These are phyloP conservation scores for Yamadazyma membranifaciens DNA, from an alignment of 1,139 yeast genomes.

Conservation along the genomic window DNA sequence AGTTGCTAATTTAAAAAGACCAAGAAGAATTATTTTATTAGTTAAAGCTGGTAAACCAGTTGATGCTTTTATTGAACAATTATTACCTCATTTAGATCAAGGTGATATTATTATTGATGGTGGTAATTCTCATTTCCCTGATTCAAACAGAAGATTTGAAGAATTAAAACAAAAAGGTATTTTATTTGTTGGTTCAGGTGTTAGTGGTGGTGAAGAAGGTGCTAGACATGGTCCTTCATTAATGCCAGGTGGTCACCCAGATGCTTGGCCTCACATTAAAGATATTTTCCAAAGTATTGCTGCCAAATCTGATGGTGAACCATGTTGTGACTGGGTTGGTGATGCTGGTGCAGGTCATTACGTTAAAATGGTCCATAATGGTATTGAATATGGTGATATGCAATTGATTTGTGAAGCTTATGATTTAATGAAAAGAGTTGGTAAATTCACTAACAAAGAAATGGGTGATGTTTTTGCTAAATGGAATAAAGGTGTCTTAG, in stretches of 20 bases:
- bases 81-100: slow-evolving; percentile 87
- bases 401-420: slow-evolving; percentile 98
- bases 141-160: slow-evolving; percentile 92
- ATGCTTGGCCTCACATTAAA: slow-evolving; percentile 99
- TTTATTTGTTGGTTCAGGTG: slow-evolving; percentile 97
- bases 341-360: slow-evolving; percentile 99
- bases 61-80: slow-evolving; percentile 84
- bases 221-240: slow-evolving; percentile 98
- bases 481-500: slow-evolving; percentile 98
- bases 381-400: slow-evolving; percentile 99
- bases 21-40: slow-evolving; percentile 90
- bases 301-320: slow-evolving; percentile 97
- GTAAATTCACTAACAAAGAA: slow-evolving; percentile 87
- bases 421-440: slow-evolving; percentile 92
- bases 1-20: slow-evolving; percentile 87
- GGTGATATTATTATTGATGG: slow-evolving; percentile 99
- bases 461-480: slow-evolving; percentile 87
- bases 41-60: slow-evolving; percentile 98
- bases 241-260: slow-evolving; percentile 99
- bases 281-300: slow-evolving; percentile 93
- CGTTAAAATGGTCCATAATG: slow-evolving; percentile 99
- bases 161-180: slow-evolving; percentile 87
- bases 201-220: slow-evolving; percentile 99
- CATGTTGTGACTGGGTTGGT: slow-evolving; percentile 99
- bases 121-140: slow-evolving; percentile 99